Percentiles rank a stretch among this genome's conserved stretches.
Evolutionary conservation across 768 basidiomycete species (phyloP).

Genomic region (Collybia mongolica): DNA sequence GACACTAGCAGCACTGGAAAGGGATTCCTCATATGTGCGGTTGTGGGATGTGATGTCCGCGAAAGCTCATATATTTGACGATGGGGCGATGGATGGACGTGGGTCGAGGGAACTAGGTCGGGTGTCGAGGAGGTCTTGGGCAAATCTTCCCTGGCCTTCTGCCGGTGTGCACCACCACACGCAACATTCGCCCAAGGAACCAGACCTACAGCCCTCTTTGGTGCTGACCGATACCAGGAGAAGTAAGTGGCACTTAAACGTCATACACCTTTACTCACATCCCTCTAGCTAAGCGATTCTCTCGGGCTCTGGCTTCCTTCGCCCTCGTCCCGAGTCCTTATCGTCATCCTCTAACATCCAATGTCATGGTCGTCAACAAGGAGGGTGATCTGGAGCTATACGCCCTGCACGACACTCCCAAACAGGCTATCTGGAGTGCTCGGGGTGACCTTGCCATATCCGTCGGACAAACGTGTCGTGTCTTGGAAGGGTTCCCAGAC

Average conservation of each 20-base stretch:
- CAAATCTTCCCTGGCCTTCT: conserved; percentile 61
- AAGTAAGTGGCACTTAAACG: conserved; percentile 44
- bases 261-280: conserved; percentile 7
- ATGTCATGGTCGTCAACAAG: conserved; percentile 74
- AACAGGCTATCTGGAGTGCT: conserved; percentile 69
- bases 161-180: conserved; percentile 23
- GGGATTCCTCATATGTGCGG: conserved; percentile 63
- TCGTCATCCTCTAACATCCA: conserved; percentile 34
- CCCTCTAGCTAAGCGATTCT: conserved; percentile 60
- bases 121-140: conserved; percentile 53
- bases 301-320: conserved; percentile 64
- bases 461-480: conserved; percentile 50
- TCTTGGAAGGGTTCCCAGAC: conserved; percentile 48
- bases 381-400: conserved; percentile 76
- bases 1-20: conserved; percentile 65
- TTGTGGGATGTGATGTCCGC: conserved; percentile 77
- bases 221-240: conserved; percentile 67
- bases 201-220: conserved; percentile 35
- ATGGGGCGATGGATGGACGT: conserved; percentile 40
- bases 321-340: conserved; percentile 16
- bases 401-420: conserved; percentile 67
- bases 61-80: conserved; percentile 28
- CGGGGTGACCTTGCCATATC: conserved; percentile 67
- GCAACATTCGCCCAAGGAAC: conserved; percentile 21
- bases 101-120: conserved; percentile 40